Base-by-base conservation (phyloP, 2,329 filamentous ascomycete genomes). In the Talaromyces funiculosus region DNA sequence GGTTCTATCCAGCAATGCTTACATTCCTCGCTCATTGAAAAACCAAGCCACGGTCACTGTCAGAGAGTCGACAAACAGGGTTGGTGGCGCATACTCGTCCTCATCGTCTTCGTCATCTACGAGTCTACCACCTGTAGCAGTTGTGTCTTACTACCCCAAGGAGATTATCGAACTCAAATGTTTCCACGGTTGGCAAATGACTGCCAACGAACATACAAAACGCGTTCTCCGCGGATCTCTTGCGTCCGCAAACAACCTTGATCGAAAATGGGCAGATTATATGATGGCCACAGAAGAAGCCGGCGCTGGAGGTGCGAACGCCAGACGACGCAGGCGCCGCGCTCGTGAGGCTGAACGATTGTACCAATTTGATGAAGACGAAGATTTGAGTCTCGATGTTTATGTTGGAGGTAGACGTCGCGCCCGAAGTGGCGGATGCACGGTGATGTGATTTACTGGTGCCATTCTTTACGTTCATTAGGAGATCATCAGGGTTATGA, bases 141-240 rank as follows among this genome's bases (percentile, higher is more conserved):
- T 31, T 18, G 45, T 56, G 2, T 16, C 24, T 35, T 49, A 62
- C 9, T 92, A 87, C 67, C 90, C 91, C 0, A 84, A 85, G 0
- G 88, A 96, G 71, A 85, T 95, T 61, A 91, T 97, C 62, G 81
- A 86, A 5, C 82, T 97, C 45, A 97, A 96, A 74, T 96, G 92
- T 75, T 97, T 93, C 78, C 96, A 96, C 73, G 91, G 89, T 43
- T 97, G 90, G 85, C 93, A 97, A 76, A 90, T 90, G 77, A 97
- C 92, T 0, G 92, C 97, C 4, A 89, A 97, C 66, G 92, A 97
- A 73, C 93, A 97, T 74, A 92, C 87, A 57, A 93, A 92, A 77
- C 85, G 92, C 3, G 90, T 97, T 0, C 74, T 96, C 56, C 81
- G 84, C 4, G 90, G 90, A 6, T 90, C 96, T 63, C 83, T 91